These are phyloP conservation scores for Papilionanthe hybrid DNA, from an alignment of 116 monocot species.

Conservation along the genomic window DNA sequence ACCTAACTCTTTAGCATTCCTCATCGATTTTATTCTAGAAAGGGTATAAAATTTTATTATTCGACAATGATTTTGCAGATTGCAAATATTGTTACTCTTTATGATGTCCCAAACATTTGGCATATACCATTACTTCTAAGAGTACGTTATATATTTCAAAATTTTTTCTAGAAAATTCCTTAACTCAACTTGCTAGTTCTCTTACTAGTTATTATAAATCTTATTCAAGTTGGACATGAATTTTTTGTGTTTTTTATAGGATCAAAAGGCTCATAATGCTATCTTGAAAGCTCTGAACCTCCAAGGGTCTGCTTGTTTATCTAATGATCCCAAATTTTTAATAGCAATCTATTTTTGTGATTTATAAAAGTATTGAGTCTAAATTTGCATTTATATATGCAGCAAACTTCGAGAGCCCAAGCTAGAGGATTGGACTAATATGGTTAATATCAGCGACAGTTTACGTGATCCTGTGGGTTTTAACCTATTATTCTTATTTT, in stretches of 20 bases:
- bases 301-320: conserved; percentile 32
- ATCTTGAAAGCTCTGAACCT: conserved; percentile 24
- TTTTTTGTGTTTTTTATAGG: conserved; percentile 28
- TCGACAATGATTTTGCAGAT: conserved; percentile 39
- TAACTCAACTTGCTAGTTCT: not conserved
- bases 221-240: not conserved
- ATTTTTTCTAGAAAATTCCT: not conserved
- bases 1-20: not conserved
- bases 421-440: conserved; percentile 59
- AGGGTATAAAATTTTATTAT: not conserved
- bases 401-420: conserved; percentile 38
- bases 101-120: conserved; percentile 93
- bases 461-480: conserved; percentile 55
- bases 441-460: conserved; percentile 47
- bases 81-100: conserved; percentile 55
- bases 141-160: conserved; percentile 28
- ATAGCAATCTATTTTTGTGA: not conserved
- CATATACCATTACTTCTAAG: conserved; percentile 71
- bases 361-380: not conserved
- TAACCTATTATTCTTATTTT: not conserved
- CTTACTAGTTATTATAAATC: not conserved
- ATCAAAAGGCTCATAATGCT: conserved; percentile 50
- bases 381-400: conserved; percentile 3
- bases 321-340: not conserved
- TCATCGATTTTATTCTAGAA: conserved; percentile 1